Evolutionary conservation across 2,329 filamentous ascomycete genomes (phyloP), one percentile per base, ranked within the genome.

Genomic region (Teratosphaeria nubilosa): DNA sequence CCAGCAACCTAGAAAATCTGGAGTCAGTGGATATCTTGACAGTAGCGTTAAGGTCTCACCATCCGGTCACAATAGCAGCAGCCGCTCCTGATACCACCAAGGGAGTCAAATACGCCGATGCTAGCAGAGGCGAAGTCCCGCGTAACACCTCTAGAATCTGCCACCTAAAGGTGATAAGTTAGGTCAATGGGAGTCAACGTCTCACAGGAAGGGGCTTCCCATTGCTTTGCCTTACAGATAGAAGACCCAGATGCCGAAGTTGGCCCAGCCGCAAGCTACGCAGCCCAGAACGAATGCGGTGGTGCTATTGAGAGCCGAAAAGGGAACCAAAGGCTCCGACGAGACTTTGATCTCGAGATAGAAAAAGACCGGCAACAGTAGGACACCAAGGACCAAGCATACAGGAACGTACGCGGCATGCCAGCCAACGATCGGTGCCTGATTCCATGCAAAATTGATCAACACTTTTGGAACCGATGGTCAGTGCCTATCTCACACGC

Each of bases 401-500:
- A 80, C 72, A 59, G 81, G 80, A n/a, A 84, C 75, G 57, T 83
- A 83, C 0, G 81, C 74, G 6, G 76, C 74, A 1, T 72, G 63
- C 85, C 85, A 87, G 1, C 83, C 82, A 1, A 77, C 80, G 0
- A 82, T 74, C 0, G 82, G 78, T 0, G 81, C 84, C 66, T 87
- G 83, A 59, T 85, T 87, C 82, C 83, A 86, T 0, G 84, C 81
- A 63, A 87, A 82, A 67, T 86, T 86, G 71, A 87, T 77, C 20
- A 88, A 73, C 0, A 86, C 75, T 30, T 4, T 30, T 7, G 27
- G 27, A 1, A 30, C 3, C 27, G 27, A 30, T 5, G 27, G 27
- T 30, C 27, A 30, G 27, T 30, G 27, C 27, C 27, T 30, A 7
- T 4, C 27, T 30, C 27, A 30, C 27, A 30, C 27, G 27, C 1